Evolutionary conservation across 306 rosid species (phyloP), one percentile per base, ranked within the genome.

Genomic region (Erythrophleum fordii): DNA sequence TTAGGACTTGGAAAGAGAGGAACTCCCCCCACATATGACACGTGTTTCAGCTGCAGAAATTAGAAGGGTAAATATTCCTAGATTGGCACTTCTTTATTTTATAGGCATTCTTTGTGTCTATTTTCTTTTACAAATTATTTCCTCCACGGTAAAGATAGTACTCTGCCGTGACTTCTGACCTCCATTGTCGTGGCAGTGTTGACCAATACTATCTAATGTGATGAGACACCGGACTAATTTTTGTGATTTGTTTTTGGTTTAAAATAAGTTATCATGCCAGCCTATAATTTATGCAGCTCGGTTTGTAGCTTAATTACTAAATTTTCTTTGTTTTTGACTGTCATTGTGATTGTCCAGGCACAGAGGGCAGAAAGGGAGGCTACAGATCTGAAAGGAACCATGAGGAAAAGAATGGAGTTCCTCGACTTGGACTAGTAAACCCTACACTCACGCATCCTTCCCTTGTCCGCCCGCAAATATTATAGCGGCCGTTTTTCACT

Each of bases 1-100:
- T 68, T 83, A 95, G 99, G 97, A 95, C 86, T 71, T 89, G 79
- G 95, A 92, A 90, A 91, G 87, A 85, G 97, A 92, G 88, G 99
- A 95, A 81, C 99, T 93, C 73, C 99, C 99, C 48, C 87, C 93
- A 4, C 97, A 86, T 61, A 93, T 95, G 97, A 91, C 94, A 5
- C 84, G 87, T 69, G 99, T 95, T 77, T 87, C 97, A 5, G 77
- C 86, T n/a, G 87, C 88, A 52, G 99, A 93, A 86, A 95, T 95
- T 60, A 90, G 75, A 89, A 88, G 90, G 94, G 99, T 95, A 86
- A 84, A 81, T 44, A 41, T 69, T 78, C 62, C 46, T 26, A 10
- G 45, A 10, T 45, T 45, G 20, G 55, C 31, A 51, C 78, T 75
- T 55, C 34, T 42, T 65, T 76, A 9, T 64, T 83, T 62, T 20